Evolutionary conservation across 73 alveolate species (phyloP).

Genomic region (Paramecium octaurelia): DNA sequence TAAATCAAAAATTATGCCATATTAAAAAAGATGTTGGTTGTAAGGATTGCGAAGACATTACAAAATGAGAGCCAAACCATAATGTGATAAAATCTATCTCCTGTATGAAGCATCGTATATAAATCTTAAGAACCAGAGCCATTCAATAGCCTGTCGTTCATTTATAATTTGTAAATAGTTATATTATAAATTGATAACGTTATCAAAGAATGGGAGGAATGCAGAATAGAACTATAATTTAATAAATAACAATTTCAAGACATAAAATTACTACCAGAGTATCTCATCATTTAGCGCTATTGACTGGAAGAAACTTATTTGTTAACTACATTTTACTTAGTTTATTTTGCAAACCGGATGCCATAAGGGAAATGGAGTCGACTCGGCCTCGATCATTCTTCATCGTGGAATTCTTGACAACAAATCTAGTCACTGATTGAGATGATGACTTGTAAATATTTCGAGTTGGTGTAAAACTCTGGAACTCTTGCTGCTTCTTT

Average conservation of each 20-base stretch:
- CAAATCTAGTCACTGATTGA: slow-evolving; percentile 48
- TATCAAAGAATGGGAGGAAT: background rate
- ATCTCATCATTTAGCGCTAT: slow-evolving; percentile 35
- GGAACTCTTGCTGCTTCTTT: slow-evolving; percentile 13
- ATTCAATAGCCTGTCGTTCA: background rate
- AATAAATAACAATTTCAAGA: background rate
- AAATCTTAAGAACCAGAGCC: background rate
- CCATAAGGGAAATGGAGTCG: slow-evolving; percentile 45
- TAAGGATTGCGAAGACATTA: no score
- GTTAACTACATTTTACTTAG: background rate
- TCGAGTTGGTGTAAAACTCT: slow-evolving; percentile 24
- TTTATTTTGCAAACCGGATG: slow-evolving; percentile 35
- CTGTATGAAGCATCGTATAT: background rate
- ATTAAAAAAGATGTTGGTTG: no score
- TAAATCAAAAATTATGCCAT: no score
- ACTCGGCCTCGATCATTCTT: slow-evolving; percentile 42
- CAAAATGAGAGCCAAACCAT: no score
- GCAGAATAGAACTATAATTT: background rate
- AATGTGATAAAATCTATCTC: no score
- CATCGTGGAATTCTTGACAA: slow-evolving; percentile 34
- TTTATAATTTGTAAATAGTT: background rate
- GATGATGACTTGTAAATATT: slow-evolving; percentile 47
- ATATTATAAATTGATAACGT: background rate
- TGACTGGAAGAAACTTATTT: slow-evolving; percentile 39
- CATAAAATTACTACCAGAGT: slow-evolving; percentile 29